phyloP scores from a whole-genome alignment of 2,329 filamentous ascomycete species.

The Clonostachys solani region DNA sequence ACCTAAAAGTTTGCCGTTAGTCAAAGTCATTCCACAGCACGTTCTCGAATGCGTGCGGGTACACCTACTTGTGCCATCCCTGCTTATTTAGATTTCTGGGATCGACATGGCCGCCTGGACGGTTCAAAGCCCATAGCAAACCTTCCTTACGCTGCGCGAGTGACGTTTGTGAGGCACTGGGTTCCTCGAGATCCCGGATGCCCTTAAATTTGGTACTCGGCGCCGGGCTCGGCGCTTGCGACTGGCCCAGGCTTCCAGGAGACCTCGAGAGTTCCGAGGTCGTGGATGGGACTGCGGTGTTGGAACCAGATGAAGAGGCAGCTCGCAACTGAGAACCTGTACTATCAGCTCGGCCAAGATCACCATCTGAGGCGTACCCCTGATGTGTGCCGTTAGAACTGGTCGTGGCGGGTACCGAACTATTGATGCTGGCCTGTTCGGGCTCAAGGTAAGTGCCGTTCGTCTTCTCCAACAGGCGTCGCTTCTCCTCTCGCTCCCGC shows the following conservation, averaged over 20 bases:
- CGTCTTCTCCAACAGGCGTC: slow-evolving; percentile 83
- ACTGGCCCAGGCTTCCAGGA: slow-evolving; percentile 46
- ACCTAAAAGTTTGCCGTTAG: slow-evolving; percentile 47
- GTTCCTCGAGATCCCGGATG: slow-evolving; percentile 87
- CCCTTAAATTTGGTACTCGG: slow-evolving; percentile 73
- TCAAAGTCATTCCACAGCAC: background rate
- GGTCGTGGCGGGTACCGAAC: slow-evolving; percentile 18
- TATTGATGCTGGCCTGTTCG: slow-evolving; percentile 47
- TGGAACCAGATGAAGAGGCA: slow-evolving; percentile 39
- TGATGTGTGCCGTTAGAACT: slow-evolving; percentile 36
- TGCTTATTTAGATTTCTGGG: slow-evolving; percentile 94
- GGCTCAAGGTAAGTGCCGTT: slow-evolving; percentile 70
- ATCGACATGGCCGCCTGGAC: slow-evolving; percentile 90
- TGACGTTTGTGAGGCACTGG: slow-evolving; percentile 51
- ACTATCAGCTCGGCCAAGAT: slow-evolving; percentile 70
- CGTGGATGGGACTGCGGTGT: slow-evolving; percentile 18
- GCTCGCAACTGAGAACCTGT: slow-evolving; percentile 63
- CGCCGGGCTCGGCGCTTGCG: slow-evolving; percentile 43
- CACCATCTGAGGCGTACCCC: slow-evolving; percentile 56
- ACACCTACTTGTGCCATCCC: slow-evolving; percentile 92
- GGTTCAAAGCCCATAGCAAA: slow-evolving; percentile 87
- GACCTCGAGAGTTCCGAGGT: slow-evolving; percentile 48
- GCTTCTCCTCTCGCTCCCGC: slow-evolving; percentile 93
- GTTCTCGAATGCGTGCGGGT: background rate
- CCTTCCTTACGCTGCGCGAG: slow-evolving; percentile 81